These are phyloP conservation scores for Aureobasidium sp. DNA, from an alignment of 2,329 filamentous ascomycete species.

Conservation along the genomic window DNA sequence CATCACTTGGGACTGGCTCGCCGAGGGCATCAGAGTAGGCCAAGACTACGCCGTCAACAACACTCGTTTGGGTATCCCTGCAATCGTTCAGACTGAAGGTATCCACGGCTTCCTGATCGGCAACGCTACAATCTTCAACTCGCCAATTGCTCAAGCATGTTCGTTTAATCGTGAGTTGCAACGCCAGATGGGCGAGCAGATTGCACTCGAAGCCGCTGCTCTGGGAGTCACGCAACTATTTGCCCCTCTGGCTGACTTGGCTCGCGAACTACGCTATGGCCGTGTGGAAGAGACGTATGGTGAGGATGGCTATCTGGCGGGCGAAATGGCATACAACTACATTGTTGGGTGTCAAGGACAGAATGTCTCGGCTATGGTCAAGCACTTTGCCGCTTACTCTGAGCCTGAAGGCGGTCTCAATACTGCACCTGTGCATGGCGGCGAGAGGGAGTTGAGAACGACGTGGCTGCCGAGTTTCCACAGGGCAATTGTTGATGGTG, in stretches of 20 bases:
- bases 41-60: slow-evolving; percentile 64
- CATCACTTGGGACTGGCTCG: slow-evolving; percentile 56
- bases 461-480: slow-evolving; percentile 56
- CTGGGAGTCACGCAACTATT: slow-evolving; percentile 69
- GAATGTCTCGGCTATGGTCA: slow-evolving; percentile 64
- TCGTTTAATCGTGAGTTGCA: slow-evolving; percentile 62
- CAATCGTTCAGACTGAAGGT: slow-evolving; percentile 66
- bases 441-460: slow-evolving; percentile 48
- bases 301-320: slow-evolving; percentile 62
- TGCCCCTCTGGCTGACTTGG: slow-evolving; percentile 62
- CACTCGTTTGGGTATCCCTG: slow-evolving; percentile 63
- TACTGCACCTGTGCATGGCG: slow-evolving; percentile 52
- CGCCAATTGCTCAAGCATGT: slow-evolving; percentile 64
- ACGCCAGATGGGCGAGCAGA: slow-evolving; percentile 58
- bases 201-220: slow-evolving; percentile 58
- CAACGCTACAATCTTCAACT: slow-evolving; percentile 75
- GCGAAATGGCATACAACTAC: slow-evolving; percentile 59
- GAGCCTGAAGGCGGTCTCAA: slow-evolving; percentile 67
- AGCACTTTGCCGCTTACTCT: slow-evolving; percentile 67
- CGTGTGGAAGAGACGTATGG: slow-evolving; percentile 68
- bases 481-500: slow-evolving; percentile 62
- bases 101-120: slow-evolving; percentile 66
- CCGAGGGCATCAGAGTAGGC: slow-evolving; percentile 54
- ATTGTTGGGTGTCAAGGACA: slow-evolving; percentile 55
- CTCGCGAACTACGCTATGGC: slow-evolving; percentile 63